Percentiles rank a stretch among this genome's conserved stretches.
Conservation (phyloP, 1,139 yeast genomes). For the Suhomyces choctaworum region DNA sequence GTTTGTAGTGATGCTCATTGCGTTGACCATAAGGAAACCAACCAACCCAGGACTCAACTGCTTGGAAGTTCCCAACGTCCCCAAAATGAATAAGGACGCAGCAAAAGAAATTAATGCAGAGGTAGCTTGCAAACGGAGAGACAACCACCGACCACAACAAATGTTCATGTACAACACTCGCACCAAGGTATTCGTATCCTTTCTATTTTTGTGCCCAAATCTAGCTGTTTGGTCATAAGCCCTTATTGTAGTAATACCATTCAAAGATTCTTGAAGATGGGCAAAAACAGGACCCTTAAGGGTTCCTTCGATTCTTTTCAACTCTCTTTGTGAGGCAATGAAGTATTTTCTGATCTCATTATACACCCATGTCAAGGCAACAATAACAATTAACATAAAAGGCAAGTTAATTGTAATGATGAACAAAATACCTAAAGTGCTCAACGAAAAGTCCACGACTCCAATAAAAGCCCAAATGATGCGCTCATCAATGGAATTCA, state of each 20-base stretch:
- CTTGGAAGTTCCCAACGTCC: slow-evolving; percentile 22
- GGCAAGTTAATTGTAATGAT: slow-evolving; percentile 37
- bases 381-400: slow-evolving; percentile 31
- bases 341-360: slow-evolving; percentile 31
- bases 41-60: slow-evolving; percentile 28
- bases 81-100: slow-evolving; percentile 29
- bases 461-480: slow-evolving; percentile 34
- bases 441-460: slow-evolving; percentile 25
- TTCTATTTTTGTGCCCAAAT: slow-evolving; percentile 24
- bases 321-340: slow-evolving; percentile 40
- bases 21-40: slow-evolving; percentile 32
- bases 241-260: slow-evolving; percentile 38
- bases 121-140: slow-evolving; percentile 39
- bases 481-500: slow-evolving; percentile 34
- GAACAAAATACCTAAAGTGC: slow-evolving; percentile 26
- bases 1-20: slow-evolving; percentile 24
- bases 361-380: slow-evolving; percentile 25
- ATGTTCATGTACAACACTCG: slow-evolving; percentile 26
- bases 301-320: slow-evolving; percentile 36
- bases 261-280: slow-evolving; percentile 39
- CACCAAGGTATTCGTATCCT: slow-evolving; percentile 24
- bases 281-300: slow-evolving; percentile 36
- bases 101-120: slow-evolving; percentile 34
- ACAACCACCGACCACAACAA: slow-evolving; percentile 39
- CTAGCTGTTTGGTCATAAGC: slow-evolving; percentile 35